Percentiles rank a stretch among this genome's conserved stretches.
Evolutionary conservation across 2,329 filamentous ascomycete species (phyloP).

Genomic region (Phaeosphaeria sp.): DNA sequence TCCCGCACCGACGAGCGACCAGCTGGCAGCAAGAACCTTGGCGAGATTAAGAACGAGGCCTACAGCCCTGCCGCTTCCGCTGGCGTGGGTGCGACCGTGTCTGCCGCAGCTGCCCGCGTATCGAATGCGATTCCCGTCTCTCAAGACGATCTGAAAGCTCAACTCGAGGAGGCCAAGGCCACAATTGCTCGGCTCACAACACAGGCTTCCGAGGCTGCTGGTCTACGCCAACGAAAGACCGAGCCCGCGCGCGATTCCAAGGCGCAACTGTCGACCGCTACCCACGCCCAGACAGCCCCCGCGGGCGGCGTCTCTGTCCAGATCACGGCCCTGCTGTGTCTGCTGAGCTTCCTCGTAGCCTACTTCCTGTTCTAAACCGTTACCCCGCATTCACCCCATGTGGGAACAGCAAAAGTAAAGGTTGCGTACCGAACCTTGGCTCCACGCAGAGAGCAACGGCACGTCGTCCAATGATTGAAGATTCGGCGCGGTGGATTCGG

Average conservation of each 20-base stretch:
- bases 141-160: conserved; percentile 70
- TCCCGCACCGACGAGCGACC: conserved; percentile 50
- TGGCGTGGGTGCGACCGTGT: conserved; percentile 48
- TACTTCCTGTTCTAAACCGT: conserved; percentile 88
- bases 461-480: neutral
- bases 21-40: conserved; percentile 47
- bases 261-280: conserved; percentile 56
- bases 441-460: conserved; percentile 19
- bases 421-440: conserved; percentile 2
- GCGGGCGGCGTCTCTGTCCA: conserved; percentile 84
- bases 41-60: conserved; percentile 50
- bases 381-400: conserved; percentile 29
- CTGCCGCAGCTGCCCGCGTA: conserved; percentile 58
- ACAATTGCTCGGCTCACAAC: conserved; percentile 73
- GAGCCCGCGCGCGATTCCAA: conserved; percentile 61
- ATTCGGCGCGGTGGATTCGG: neutral
- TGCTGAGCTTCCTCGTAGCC: conserved; percentile 90
- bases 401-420: conserved; percentile 20
- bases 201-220: conserved; percentile 61
- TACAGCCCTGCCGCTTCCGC: conserved; percentile 47
- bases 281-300: conserved; percentile 60
- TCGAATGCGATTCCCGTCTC: conserved; percentile 57
- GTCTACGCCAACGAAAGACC: conserved; percentile 80
- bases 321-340: conserved; percentile 80
- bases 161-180: conserved; percentile 77